Evolutionary conservation across 768 basidiomycete genomes (phyloP).

Genomic region (Lentinula raphanica): DNA sequence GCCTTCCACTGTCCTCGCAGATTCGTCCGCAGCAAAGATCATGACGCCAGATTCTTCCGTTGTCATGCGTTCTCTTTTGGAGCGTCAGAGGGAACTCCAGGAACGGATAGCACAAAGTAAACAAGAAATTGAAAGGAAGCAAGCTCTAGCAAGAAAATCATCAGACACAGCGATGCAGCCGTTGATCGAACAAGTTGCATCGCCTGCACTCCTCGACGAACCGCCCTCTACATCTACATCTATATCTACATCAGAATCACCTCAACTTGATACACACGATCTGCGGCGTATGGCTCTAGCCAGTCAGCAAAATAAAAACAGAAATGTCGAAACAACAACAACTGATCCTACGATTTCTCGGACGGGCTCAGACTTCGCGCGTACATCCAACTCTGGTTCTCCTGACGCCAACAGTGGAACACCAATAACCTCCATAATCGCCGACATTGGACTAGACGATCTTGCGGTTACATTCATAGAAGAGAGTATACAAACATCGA

Average conservation of each 20-base stretch:
- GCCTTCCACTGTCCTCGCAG: slow-evolving; percentile 16
- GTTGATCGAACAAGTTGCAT: not conserved
- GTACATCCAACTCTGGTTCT: not conserved
- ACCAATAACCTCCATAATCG: not conserved
- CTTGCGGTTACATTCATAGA: slow-evolving; percentile 55
- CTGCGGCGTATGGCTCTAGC: slow-evolving; percentile 31
- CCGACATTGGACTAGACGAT: slow-evolving; percentile 39
- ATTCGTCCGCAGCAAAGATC: slow-evolving; percentile 17
- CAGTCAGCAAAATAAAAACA: slow-evolving; percentile 2
- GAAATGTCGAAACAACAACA: not conserved
- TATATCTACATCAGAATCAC: not conserved
- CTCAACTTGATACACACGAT: slow-evolving; percentile 22
- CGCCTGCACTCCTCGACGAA: not conserved
- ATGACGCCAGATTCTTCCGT: slow-evolving; percentile 33
- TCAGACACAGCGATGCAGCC: not conserved
- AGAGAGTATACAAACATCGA: slow-evolving; percentile 46
- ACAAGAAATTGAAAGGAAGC: slow-evolving; percentile 24
- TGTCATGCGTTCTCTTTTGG: slow-evolving; percentile 32
- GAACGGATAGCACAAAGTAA: slow-evolving; percentile 34
- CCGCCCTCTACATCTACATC: too few species aligned
- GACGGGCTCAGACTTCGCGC: not conserved
- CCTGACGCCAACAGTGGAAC: not conserved
- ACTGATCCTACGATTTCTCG: not conserved
- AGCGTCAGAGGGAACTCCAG: slow-evolving; percentile 40
- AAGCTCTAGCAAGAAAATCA: not conserved